These are phyloP conservation scores for Scalesia atractyloides DNA, from an alignment of 129 eudicot species.

Conservation along the genomic window DNA sequence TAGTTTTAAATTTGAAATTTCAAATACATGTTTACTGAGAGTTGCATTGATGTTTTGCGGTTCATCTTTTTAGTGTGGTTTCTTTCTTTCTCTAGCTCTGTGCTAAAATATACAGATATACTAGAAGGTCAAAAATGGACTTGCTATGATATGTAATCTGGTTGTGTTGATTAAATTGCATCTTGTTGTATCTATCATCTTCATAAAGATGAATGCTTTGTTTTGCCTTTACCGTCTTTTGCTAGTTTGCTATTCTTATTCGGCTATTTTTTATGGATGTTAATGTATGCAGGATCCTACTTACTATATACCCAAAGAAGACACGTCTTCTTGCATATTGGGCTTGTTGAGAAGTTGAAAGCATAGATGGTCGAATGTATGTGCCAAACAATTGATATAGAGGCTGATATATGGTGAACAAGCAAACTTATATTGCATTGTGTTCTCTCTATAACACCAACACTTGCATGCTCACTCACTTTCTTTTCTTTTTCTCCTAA, in stretches of 20 bases:
- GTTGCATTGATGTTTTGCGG: too few species aligned
- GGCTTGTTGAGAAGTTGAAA: slow-evolving; percentile 96
- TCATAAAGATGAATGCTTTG: neutral
- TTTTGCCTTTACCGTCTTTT: too few species aligned
- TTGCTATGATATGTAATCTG: slow-evolving; percentile 4
- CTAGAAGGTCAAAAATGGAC: neutral
- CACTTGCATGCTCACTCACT: slow-evolving; percentile 1
- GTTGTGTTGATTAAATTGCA: slow-evolving; percentile 5
- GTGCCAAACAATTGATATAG: slow-evolving; percentile 90
- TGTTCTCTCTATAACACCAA: neutral
- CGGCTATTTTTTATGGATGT: too few species aligned
- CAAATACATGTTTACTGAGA: neutral
- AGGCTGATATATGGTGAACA: slow-evolving; percentile 75
- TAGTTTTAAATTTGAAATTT: neutral
- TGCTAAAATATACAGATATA: neutral
- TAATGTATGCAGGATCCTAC: slow-evolving; percentile 60
- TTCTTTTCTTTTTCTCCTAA: slow-evolving; percentile 5
- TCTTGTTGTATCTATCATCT: neutral
- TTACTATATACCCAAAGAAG: slow-evolving; percentile 72
- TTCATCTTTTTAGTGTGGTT: too few species aligned
- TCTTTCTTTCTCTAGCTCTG: too few species aligned
- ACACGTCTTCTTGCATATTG: slow-evolving; percentile 81
- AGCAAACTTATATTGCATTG: neutral
- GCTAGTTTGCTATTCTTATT: too few species aligned
- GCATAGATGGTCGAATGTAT: slow-evolving; percentile 97